Evolutionary conservation across 1,284 basidiomycete genomes (phyloP).

Genomic region (Xanthoconium separans): DNA sequence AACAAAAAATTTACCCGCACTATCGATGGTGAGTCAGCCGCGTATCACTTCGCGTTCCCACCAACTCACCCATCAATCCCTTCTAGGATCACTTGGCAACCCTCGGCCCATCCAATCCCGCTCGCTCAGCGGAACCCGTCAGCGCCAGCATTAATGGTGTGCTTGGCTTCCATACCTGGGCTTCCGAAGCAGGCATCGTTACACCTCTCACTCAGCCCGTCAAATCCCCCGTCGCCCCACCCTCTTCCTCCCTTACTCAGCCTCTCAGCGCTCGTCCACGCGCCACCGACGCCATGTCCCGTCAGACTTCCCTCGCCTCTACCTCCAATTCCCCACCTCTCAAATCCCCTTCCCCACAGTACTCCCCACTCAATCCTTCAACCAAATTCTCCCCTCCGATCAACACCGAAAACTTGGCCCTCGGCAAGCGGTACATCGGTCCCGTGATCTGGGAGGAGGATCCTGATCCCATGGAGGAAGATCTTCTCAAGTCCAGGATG

Average conservation of each 20-base stretch:
- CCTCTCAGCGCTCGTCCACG: conserved; percentile 22
- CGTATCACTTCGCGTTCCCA: not conserved
- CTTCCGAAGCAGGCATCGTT: conserved; percentile 31
- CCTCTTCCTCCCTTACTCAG: conserved; percentile 5
- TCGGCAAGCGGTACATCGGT: conserved; percentile 44
- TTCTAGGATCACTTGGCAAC: conserved; percentile 30
- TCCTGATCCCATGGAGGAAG: conserved; percentile 28
- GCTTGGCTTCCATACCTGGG: conserved; percentile 31
- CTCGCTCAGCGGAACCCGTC: conserved; percentile 22
- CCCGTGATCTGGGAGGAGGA: conserved; percentile 47
- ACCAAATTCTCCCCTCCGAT: conserved; percentile 28
- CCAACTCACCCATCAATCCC: conserved; percentile 4
- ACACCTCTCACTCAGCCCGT: conserved; percentile 10
- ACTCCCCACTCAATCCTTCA: conserved; percentile 21
- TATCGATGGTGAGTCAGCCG: conserved; percentile 29
- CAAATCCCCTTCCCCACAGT: conserved; percentile 26
- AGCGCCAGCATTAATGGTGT: conserved; percentile 8
- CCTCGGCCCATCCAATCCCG: conserved; percentile 25
- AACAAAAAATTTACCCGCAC: conserved; percentile 30
- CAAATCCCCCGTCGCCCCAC: conserved; percentile 8
- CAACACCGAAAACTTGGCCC: conserved; percentile 20
- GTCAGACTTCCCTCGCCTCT: conserved; percentile 29
- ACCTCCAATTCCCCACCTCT: conserved; percentile 22
- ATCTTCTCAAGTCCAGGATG: conserved; percentile 32
- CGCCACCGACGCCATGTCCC: conserved; percentile 30